Conservation (phyloP, 225 moss, liverwort and hornwort species). For the Sphagnum tenellum region DNA sequence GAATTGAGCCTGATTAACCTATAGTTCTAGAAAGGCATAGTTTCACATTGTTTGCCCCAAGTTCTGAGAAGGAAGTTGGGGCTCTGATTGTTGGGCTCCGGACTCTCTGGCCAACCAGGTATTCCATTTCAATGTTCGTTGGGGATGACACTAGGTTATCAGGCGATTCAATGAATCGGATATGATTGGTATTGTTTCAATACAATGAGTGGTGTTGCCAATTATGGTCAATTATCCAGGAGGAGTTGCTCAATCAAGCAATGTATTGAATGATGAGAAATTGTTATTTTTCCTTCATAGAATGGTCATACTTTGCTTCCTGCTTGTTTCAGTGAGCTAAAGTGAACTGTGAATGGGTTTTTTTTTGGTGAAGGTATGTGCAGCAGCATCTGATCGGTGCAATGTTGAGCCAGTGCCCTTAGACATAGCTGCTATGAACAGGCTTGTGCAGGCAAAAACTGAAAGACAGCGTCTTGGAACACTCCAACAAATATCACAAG, state of each 20-base stretch:
- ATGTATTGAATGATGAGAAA: background rate
- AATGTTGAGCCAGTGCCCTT: conserved; percentile 1
- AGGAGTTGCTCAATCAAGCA: background rate
- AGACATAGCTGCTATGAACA: background rate
- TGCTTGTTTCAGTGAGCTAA: background rate
- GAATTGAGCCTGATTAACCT: background rate
- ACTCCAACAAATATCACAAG: no score
- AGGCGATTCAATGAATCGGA: no score
- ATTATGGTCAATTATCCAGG: background rate
- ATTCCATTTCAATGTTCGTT: no score
- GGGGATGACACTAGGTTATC: no score
- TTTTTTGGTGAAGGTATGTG: background rate
- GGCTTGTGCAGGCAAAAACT: background rate
- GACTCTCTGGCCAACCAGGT: no score
- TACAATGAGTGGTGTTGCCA: no score
- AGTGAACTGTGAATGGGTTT: no score
- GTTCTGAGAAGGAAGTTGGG: no score
- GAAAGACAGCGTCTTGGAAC: background rate
- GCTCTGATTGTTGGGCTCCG: no score
- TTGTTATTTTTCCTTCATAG: background rate
- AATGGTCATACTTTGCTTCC: background rate
- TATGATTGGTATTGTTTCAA: no score
- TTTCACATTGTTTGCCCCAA: background rate
- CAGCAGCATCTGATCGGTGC: conserved; percentile 2
- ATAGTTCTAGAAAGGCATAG: background rate